Base-by-base conservation (phyloP, 306 rosid species). In the Glycine tomentella region DNA sequence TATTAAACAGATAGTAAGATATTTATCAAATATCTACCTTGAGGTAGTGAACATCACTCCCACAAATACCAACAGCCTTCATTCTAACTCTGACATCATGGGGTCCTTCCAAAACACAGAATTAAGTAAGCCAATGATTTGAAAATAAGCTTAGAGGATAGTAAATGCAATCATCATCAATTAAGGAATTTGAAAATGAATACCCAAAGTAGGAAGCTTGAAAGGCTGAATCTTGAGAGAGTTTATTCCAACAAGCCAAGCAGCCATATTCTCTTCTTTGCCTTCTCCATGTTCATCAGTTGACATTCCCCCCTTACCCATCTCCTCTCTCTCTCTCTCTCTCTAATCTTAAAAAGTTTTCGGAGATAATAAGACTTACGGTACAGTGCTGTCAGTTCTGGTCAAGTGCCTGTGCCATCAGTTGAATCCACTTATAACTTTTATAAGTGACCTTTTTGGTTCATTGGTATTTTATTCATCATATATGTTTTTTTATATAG, bases 61-160 rank as follows among this genome's bases (percentile, higher is more conserved):
- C 98, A 76, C 98, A 94, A 49, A 92, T 94, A 40, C 98, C 98
- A 88, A 94, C 97, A 90, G 97, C 98, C 69, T 94, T 94, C 92
- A 92, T 84, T 84, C 87, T 84, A 44, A 92, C 83, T 83, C 85
- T 88, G 67, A 82, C 98, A 91, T 94, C 97, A 84, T 82, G 80
- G 77, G 94, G 90, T 68, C 98, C 98, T 94, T 84, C 76, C 61
- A 42, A 76, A 34, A 69, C 31, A 8, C 48, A 84, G 40, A 42
- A 42, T 42, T 42, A 42, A 42, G 46, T 42, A 42, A 42, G 46
- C 46, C 46, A 42, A 69, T 62, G n/a, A 72, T 44, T 51, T 78
- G 17, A 69, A 9, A 49, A 46, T 40, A 50, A 85, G 53, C 13
- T 55, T 8, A 73, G 20, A 7, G 63, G 5, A 38, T 33, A 50